Evolutionary conservation across 768 basidiomycete species (phyloP).

Genomic region (Kwoniella pini): DNA sequence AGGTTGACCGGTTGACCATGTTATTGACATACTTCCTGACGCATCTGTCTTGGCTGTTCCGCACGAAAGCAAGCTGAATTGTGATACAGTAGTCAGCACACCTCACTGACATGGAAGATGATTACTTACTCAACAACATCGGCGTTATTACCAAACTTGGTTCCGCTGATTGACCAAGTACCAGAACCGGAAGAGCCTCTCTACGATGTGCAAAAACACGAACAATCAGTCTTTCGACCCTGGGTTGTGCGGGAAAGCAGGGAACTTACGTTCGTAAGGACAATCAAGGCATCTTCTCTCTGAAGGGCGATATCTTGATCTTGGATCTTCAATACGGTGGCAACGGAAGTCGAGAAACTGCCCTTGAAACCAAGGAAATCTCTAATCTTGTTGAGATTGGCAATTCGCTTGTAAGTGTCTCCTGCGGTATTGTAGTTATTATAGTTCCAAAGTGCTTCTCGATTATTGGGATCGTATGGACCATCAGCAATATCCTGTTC

Average conservation of each 20-base stretch:
- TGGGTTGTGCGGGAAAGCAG: background rate
- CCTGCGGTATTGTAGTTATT: conserved; percentile 32
- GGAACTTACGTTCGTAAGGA: conserved; percentile 43
- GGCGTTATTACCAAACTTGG: conserved; percentile 21
- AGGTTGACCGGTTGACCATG: conserved; percentile 34
- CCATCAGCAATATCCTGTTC: conserved; percentile 40
- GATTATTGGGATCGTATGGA: conserved; percentile 33
- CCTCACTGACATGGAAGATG: conserved; percentile 16
- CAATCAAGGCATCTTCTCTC: conserved; percentile 29
- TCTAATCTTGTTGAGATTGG: conserved; percentile 38
- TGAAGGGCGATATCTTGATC: conserved; percentile 33
- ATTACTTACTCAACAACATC: conserved; percentile 35
- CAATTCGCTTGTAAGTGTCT: conserved; percentile 31
- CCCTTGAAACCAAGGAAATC: conserved; percentile 17
- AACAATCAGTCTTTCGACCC: background rate
- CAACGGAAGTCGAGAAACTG: conserved; percentile 21
- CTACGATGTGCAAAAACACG: conserved; percentile 5
- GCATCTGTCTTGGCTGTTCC: conserved; percentile 10
- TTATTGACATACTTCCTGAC: conserved; percentile 28
- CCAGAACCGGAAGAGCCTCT: conserved; percentile 27
- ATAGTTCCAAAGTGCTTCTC: conserved; percentile 41
- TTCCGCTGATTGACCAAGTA: conserved; percentile 25
- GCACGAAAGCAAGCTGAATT: conserved; percentile 34
- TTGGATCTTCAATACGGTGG: conserved; percentile 10
- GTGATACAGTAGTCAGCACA: background rate